Base-by-base conservation (phyloP, 805 yeast species). In the Cyberlindnera veronae region DNA sequence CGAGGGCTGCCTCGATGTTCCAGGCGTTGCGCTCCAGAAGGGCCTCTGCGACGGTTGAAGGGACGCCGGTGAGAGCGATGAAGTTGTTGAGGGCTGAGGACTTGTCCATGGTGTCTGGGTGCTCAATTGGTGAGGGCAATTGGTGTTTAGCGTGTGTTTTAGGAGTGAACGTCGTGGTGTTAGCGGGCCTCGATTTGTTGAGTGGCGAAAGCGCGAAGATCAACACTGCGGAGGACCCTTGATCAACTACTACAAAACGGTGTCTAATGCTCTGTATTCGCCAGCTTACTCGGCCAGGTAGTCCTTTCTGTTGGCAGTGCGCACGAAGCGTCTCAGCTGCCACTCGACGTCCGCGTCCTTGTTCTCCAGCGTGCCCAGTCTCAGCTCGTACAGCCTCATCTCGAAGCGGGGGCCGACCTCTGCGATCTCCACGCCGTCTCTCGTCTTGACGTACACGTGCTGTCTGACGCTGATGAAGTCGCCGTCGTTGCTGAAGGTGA, bases 361-460 rank as follows among this genome's bases (percentile, higher is more conserved):
- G 61, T 91, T 89, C 53, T 93, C 99, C 48, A 91, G 64, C 31
- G 96, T 87, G 3, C 99, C 97, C 51, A 93, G 71, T 56, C 81
- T 76, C 49, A 93, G 67, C 62, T 91, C 97, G 61, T 79, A 93
- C 50, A 93, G 67, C 60, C 89, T 77, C 98, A 93, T 90, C 64
- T 93, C 99, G 55, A 93, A 93, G 48, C 99, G 72, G n/a, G 99
- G 99, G 0, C 99, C 99, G 27, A 93, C 84, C 61, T 93, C 99
- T 43, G 96, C 90, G 41, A 93, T 65, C 61, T 93, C 98, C 2
- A 89, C 96, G 26, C 79, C 74, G 47, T 89, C 96, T 51, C 83
- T 81, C 0, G 96, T 88, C 58, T 79, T 82, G 5, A 89, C 96
- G 60, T 85, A 93, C 1, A 93, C 84, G 60, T 93, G 99, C 58